Conservation (phyloP, 306 rosid species). For the Alnus glutinosa region DNA sequence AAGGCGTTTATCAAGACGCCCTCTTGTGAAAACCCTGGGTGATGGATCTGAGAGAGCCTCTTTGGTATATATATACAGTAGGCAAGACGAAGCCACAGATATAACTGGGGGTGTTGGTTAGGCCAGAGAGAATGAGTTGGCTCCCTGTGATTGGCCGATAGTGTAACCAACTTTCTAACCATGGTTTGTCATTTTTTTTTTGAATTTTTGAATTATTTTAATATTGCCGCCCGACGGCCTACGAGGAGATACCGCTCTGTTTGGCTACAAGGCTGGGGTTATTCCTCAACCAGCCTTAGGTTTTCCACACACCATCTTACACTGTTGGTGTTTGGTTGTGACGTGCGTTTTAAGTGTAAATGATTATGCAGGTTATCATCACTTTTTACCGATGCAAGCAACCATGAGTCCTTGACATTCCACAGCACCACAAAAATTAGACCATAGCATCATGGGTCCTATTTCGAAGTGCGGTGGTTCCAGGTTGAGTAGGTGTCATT, state of each 20-base stretch:
- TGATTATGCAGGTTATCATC: neutral
- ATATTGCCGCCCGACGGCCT: conserved; percentile 44
- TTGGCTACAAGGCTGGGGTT: neutral
- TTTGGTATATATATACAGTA: neutral
- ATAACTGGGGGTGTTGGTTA: conserved; percentile 27
- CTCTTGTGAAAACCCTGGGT: conserved; percentile 25
- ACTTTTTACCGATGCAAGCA: neutral
- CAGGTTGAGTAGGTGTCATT: no score
- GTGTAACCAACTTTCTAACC: conserved; percentile 36
- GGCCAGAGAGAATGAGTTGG: conserved; percentile 36
- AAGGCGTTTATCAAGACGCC: conserved; percentile 94
- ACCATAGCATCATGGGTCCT: no score
- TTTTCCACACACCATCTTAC: neutral
- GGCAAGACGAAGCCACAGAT: conserved; percentile 1
- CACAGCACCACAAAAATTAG: neutral
- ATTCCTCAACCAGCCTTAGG: neutral
- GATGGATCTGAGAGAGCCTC: neutral
- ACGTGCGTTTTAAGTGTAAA: neutral
- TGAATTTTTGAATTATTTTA: conserved; percentile 12
- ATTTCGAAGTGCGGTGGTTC: no score
- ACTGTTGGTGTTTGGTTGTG: no score
- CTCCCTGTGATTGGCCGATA: conserved; percentile 10
- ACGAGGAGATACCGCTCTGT: neutral
- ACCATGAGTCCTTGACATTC: neutral
- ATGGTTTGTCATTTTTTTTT: conserved; percentile 21